Base-by-base conservation (phyloP, 163 green algal species). In the Prototheca wickerhamii region DNA sequence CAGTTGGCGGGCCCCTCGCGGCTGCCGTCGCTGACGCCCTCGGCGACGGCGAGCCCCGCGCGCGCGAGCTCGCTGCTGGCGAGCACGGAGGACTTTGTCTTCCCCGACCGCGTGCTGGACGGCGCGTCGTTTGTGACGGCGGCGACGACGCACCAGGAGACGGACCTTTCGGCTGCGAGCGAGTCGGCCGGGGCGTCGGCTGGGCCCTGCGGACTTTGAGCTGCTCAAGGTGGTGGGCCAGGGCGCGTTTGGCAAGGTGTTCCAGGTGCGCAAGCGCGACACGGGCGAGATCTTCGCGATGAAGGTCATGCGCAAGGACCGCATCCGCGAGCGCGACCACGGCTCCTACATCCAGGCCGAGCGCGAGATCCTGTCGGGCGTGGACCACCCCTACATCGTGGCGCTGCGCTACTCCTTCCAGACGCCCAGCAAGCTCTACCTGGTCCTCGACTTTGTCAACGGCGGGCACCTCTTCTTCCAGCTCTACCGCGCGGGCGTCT, bases 381-480 rank as follows among this genome's bases (percentile, higher is more conserved):
- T 98, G 20, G 65, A 86, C 35, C 93, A 99, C 77, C 93, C 93
- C 10, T 99, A 95, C 87, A 95, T 99, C 50, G 93, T 99, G n/a
- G 90, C 81, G 10, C 69, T 99, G 66, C 78, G 87, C 33, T 97
- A 86, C 67, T 95, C 87, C 25, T 98, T 98, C 80, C 92, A 90
- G 82, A 95, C 85, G 3, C 67, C 75, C 31, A 82, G 68, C 61
- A 98, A 97, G 81, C 83, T 98, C 50, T 98, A 98, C 77, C 77
- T 98, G 66, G 77, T 98, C 21, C 76, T 98, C 44, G 92, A 98
- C 69, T 97, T 96, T 67, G 87, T 98, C 71, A 97, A 97, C 70
- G 92, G 93, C 3, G 93, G 93, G 6, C 93, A 98, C 67, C 82
- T 98, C 6, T 98, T 98, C 80, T 98, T 95, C 76, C 88, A 95